Conservation (phyloP, 208 protist species). For the Leishmania major region DNA sequence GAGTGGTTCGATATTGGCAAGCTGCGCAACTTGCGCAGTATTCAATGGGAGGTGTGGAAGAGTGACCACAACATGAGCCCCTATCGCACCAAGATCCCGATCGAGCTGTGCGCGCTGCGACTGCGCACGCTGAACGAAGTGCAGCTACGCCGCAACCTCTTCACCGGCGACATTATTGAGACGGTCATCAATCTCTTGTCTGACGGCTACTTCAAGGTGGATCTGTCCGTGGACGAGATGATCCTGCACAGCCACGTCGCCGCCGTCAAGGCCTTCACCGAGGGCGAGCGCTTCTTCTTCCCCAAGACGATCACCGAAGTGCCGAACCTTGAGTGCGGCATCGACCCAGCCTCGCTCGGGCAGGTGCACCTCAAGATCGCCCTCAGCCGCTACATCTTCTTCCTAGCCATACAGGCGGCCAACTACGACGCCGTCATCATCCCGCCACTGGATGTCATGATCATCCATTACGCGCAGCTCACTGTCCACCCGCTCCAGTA, state of each 20-base stretch:
- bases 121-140: conserved; percentile 74
- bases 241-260: conserved; percentile 68
- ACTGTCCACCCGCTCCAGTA: conserved; percentile 69
- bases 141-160: conserved; percentile 63
- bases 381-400: conserved; percentile 89
- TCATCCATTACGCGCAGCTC: conserved; percentile 85
- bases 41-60: conserved; percentile 87
- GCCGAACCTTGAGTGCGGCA: conserved; percentile 1
- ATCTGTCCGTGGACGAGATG: conserved; percentile 77
- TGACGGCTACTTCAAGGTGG: conserved; percentile 89
- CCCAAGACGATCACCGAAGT: conserved; percentile 20
- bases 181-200: conserved; percentile 84
- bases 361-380: conserved; percentile 60
- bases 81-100: conserved; percentile 83
- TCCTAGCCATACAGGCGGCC: conserved; percentile 85
- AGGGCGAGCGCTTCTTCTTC: conserved; percentile 74
- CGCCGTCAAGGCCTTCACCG: conserved; percentile 55
- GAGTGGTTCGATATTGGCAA: conserved; percentile 91
- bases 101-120: conserved; percentile 79
- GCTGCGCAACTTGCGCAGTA: conserved; percentile 60
- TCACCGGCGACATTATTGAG: conserved; percentile 74
- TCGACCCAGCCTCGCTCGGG: conserved; percentile 17
- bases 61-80: conserved; percentile 77
- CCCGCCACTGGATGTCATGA: conserved; percentile 87
- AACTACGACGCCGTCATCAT: conserved; percentile 90